Conservation (phyloP, 2,329 filamentous ascomycete genomes). For the Colletotrichum nymphaeae region DNA sequence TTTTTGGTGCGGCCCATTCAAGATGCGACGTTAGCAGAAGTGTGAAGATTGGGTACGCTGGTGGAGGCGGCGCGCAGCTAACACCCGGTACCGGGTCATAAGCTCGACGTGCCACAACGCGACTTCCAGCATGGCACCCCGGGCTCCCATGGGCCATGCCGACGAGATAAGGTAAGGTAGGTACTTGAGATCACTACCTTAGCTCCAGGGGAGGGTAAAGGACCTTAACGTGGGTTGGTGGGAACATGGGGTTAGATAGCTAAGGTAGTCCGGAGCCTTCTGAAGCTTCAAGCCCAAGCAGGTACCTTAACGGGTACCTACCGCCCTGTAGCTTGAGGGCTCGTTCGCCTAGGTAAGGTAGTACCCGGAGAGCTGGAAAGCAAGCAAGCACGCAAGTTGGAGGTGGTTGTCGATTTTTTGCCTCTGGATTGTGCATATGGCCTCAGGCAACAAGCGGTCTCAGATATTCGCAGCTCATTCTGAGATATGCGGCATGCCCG, state of each 20-base stretch:
- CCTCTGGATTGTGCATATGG: not conserved
- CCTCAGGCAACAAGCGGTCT: constrained; percentile 34
- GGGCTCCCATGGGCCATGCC: not conserved
- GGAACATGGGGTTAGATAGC: too few species aligned
- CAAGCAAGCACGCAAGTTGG: not conserved
- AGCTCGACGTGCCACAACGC: not conserved
- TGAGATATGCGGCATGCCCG: constrained; percentile 25
- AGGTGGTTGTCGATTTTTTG: not conserved
- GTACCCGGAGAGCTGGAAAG: not conserved
- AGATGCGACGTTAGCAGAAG: not conserved
- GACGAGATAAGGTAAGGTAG: not conserved
- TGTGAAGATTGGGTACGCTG: not conserved
- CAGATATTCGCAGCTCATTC: constrained; percentile 33
- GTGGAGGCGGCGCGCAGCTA: not conserved
- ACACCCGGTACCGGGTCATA: not conserved
- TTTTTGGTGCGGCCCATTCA: not conserved
- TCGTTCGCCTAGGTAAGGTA: too few species aligned
- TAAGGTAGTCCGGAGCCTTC: not conserved
- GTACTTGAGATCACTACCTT: not conserved
- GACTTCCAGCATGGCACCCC: not conserved
- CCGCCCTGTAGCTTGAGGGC: too few species aligned
- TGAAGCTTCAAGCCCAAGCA: not conserved
- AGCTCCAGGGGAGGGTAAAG: not conserved
- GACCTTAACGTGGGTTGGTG: too few species aligned
- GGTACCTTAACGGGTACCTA: not conserved